These are phyloP conservation scores for Dactylis glomerata DNA, from an alignment of 176 grass and related monocot species.

Conservation along the genomic window DNA sequence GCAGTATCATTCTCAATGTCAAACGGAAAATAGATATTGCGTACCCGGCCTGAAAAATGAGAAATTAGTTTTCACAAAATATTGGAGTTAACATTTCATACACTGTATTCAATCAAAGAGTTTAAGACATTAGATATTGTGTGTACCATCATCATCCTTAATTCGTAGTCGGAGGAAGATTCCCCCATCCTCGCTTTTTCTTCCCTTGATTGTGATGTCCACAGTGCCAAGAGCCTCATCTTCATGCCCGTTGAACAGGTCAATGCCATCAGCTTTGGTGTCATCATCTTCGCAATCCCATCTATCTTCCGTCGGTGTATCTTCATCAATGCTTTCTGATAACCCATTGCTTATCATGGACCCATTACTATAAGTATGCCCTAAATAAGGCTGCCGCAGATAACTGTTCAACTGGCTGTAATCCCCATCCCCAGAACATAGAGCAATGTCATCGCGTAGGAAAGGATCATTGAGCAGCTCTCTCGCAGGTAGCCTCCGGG, in stretches of 20 bases:
- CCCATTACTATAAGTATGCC: slow-evolving; percentile 46
- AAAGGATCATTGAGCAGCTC: slow-evolving; percentile 87
- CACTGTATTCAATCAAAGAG: slow-evolving; percentile 16
- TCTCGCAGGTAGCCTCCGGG: slow-evolving; percentile 56
- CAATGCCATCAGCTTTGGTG: slow-evolving; percentile 52
- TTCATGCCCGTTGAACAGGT: slow-evolving; percentile 73
- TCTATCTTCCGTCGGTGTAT: slow-evolving; percentile 40
- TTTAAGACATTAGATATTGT: not conserved
- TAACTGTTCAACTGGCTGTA: slow-evolving; percentile 18
- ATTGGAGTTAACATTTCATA: not conserved
- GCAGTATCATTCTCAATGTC: slow-evolving; percentile 76
- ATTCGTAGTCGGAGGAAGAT: slow-evolving; percentile 82
- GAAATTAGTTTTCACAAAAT: slow-evolving; percentile 21
- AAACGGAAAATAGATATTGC: slow-evolving; percentile 93
- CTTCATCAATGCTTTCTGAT: slow-evolving; percentile 46
- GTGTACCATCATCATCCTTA: slow-evolving; percentile 68
- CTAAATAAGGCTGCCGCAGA: slow-evolving; percentile 35
- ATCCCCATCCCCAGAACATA: slow-evolving; percentile 31
- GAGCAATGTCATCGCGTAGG: slow-evolving; percentile 46
- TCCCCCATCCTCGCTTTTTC: slow-evolving; percentile 65
- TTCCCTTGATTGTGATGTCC: slow-evolving; percentile 86
- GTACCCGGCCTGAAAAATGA: slow-evolving; percentile 52
- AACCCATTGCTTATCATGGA: slow-evolving; percentile 47
- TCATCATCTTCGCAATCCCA: slow-evolving; percentile 54
- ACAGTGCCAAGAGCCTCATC: slow-evolving; percentile 62